A percentile compares a stretch with the other conserved stretches of the same genome.
phyloP scores from a whole-genome alignment of 2,329 filamentous ascomycete species.

The Dactylonectria macrodidyma region DNA sequence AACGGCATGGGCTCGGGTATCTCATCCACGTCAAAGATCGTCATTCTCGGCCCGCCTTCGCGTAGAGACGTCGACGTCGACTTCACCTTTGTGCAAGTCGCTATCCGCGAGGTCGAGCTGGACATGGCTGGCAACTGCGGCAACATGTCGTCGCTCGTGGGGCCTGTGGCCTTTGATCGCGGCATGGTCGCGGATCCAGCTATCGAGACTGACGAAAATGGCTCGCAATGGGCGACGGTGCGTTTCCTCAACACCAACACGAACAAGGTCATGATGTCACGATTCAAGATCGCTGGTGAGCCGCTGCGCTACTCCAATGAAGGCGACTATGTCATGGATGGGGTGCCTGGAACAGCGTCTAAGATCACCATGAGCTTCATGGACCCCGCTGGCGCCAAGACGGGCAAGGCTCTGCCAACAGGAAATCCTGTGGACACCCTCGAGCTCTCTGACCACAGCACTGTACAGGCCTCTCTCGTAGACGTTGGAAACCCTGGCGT shows the following conservation, averaged over 20 bases:
- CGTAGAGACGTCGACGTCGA: slow-evolving; percentile 71
- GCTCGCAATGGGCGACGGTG: slow-evolving; percentile 61
- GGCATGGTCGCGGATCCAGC: slow-evolving; percentile 43
- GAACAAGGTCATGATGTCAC: slow-evolving; percentile 71
- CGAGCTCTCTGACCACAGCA: slow-evolving; percentile 51
- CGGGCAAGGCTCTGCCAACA: slow-evolving; percentile 66
- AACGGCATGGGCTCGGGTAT: slow-evolving; percentile 80
- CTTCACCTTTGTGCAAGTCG: slow-evolving; percentile 80
- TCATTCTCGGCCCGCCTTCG: slow-evolving; percentile 70
- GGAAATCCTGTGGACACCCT: slow-evolving; percentile 68
- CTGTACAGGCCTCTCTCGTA: slow-evolving; percentile 68
- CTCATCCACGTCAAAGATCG: slow-evolving; percentile 80
- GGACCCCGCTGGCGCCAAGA: slow-evolving; percentile 74
- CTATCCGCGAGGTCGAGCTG: slow-evolving; percentile 72
- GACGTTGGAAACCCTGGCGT: slow-evolving; percentile 77
- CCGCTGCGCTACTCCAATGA: slow-evolving; percentile 45
- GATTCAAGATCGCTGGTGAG: slow-evolving; percentile 65
- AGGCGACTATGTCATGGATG: slow-evolving; percentile 75
- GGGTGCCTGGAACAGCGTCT: slow-evolving; percentile 72
- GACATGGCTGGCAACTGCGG: slow-evolving; percentile 82
- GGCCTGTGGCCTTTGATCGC: slow-evolving; percentile 62
- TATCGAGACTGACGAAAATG: slow-evolving; percentile 40
- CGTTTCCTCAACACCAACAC: slow-evolving; percentile 82
- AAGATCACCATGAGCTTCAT: slow-evolving; percentile 73
- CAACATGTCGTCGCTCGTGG: slow-evolving; percentile 80